Evolutionary conservation across 208 protist species (phyloP), one percentile per base, ranked within the genome.

Genomic region (Lotmaria passim): DNA sequence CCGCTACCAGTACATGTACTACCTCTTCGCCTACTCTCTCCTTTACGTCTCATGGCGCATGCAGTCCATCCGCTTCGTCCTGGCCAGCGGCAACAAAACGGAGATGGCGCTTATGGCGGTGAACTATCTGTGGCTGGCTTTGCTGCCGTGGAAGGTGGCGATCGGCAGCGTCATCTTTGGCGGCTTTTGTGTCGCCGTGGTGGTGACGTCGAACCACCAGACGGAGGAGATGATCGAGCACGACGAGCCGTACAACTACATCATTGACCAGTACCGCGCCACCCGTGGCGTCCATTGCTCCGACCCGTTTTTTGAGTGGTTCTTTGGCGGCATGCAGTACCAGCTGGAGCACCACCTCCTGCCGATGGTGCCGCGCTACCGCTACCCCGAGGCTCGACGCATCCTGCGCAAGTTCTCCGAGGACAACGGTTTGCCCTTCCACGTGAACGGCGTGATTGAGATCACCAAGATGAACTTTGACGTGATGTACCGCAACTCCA

Each of bases 291-390:
- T 93, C 21, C 78, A 85, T 36, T 93, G 88, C 73, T 26, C 79
- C 50, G 75, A 91, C 58, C 79, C 79, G 21, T 90, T 93, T 61
- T 90, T 86, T 55, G 85, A 93, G 72, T 91, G 78, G 74, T 91
- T 93, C 62, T 93, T 93, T 50, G 85, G 88, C 30, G 88, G 85
- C 62, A 93, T 93, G 88, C 88, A 91, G 71, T 93, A 91, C 75
- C 88, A 93, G 75, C 78, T 93, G 26, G 88, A 93, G 79, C 88
- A 93, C 75, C 88, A 93, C 72, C 76, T 91, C n/a, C 79, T 93
- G 26, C 88, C 85, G 15, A 85, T 66, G 44, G 73, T 90, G 28
- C 81, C 88, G 0, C 85, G 82, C 62, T 91, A 93, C 73, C 82
- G 85, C 52, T 93, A 93, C 75, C 81, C 85, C 14, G 78, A 73